phyloP scores from a whole-genome alignment of 441 rosid species.

The Erodium trifolium region DNA sequence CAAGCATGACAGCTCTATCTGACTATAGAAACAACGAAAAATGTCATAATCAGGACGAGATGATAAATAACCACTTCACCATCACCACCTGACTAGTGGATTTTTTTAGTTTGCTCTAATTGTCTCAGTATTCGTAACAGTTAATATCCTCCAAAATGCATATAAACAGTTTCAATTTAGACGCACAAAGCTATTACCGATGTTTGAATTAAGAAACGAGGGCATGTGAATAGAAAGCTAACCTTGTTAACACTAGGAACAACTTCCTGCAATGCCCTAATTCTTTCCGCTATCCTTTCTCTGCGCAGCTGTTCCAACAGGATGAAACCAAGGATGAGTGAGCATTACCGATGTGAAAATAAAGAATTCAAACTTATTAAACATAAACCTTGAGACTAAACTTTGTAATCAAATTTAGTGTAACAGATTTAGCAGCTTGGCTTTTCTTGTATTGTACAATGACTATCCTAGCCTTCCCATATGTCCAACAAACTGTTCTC shows the following conservation, averaged over 20 bases:
- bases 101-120: not conserved
- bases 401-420: not conserved
- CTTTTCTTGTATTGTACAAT: not conserved
- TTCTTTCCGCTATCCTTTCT: slow-evolving; percentile 96
- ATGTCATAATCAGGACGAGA: slow-evolving; percentile 9
- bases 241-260: slow-evolving; percentile 99
- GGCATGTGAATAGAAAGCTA: slow-evolving; percentile 6
- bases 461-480: not conserved
- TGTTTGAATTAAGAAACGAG: not conserved
- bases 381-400: not conserved
- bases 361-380: not conserved
- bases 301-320: slow-evolving; percentile 64
- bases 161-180: not conserved
- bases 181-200: not conserved
- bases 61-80: not conserved
- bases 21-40: slow-evolving; percentile 44
- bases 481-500: not conserved
- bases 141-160: not conserved
- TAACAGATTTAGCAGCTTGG: not conserved
- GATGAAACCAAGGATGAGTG: slow-evolving; percentile 9
- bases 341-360: not conserved
- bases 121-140: not conserved
- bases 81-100: not conserved
- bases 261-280: slow-evolving; percentile 91
- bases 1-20: slow-evolving; percentile 96